phyloP scores from a whole-genome alignment of 306 rosid species.

The Quercus alba region DNA sequence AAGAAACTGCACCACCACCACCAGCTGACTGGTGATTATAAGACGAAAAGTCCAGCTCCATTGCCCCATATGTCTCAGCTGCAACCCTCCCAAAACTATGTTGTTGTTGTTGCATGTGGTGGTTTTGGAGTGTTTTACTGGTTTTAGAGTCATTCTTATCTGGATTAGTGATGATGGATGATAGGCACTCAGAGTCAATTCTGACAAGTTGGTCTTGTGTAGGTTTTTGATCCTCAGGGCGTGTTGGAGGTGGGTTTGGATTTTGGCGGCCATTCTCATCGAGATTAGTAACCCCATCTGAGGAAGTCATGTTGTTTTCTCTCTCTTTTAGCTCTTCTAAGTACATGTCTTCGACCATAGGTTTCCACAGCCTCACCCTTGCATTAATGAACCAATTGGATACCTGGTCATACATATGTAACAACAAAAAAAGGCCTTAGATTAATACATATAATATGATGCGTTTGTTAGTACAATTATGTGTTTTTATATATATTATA shows the following conservation, averaged over 20 bases:
- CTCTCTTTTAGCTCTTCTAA: conserved; percentile 66
- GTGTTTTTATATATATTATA: not conserved
- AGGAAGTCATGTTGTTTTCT: conserved; percentile 42
- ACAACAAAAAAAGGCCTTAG: conserved; percentile 22
- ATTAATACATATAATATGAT: not conserved
- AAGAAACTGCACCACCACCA: conserved; percentile 21
- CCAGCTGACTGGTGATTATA: conserved; percentile 35
- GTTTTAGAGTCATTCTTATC: conserved; percentile 37
- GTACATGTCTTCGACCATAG: conserved; percentile 99
- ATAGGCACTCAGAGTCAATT: conserved; percentile 62
- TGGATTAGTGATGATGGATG: conserved; percentile 53
- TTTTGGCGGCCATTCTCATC: conserved; percentile 15
- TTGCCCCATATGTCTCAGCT: conserved; percentile 44
- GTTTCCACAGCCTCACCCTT: conserved; percentile 95
- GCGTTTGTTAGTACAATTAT: not conserved
- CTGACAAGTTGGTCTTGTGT: conserved; percentile 43
- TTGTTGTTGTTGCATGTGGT: conserved; percentile 25
- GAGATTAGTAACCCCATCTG: conserved; percentile 40
- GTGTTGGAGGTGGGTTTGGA: conserved; percentile 14
- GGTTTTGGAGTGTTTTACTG: conserved; percentile 26
- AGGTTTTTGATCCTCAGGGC: conserved; percentile 52
- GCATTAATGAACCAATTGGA: conserved; percentile 98
- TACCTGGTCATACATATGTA: conserved; percentile 47
- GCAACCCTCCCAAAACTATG: conserved; percentile 36
- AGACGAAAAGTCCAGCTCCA: conserved; percentile 71